Conservation (phyloP, 2,329 filamentous ascomycete species). For the Penicillium occitanis region DNA sequence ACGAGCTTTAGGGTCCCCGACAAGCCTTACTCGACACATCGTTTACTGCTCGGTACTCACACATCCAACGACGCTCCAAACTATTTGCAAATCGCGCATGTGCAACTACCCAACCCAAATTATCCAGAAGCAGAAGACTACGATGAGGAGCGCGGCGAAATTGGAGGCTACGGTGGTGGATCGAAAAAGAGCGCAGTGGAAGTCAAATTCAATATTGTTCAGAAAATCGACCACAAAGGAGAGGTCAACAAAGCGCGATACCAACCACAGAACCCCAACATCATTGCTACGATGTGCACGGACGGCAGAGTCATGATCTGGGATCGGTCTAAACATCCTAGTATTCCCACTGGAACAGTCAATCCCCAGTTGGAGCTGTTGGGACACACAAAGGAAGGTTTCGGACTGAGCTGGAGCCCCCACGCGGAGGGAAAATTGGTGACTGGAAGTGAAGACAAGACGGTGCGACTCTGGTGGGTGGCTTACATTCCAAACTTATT, state of each 20-base stretch:
- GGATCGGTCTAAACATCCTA: conserved; percentile 90
- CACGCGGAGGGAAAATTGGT: conserved; percentile 77
- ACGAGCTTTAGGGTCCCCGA: conserved; percentile 61
- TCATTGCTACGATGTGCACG: conserved; percentile 89
- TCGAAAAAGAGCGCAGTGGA: conserved; percentile 65
- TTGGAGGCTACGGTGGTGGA: conserved; percentile 82
- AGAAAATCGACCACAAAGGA: conserved; percentile 93
- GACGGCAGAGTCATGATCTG: conserved; percentile 89
- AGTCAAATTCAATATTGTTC: conserved; percentile 86
- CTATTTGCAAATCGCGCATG: conserved; percentile 90
- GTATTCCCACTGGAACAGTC: conserved; percentile 69
- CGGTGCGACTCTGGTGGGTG: conserved; percentile 81
- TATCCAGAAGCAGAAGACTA: conserved; percentile 75
- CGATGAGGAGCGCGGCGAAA: conserved; percentile 87
- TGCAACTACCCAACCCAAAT: conserved; percentile 82
- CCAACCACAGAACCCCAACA: conserved; percentile 93
- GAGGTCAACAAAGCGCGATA: conserved; percentile 99
- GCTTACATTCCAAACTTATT: neutral
- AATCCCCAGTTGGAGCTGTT: conserved; percentile 81
- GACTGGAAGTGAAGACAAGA: conserved; percentile 88
- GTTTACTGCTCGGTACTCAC: conserved; percentile 89
- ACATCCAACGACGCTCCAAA: conserved; percentile 83
- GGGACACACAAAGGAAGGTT: conserved; percentile 86
- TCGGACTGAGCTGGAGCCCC: conserved; percentile 89
- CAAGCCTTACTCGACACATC: conserved; percentile 83